Evolutionary conservation across 139 green algal species (phyloP), one percentile per base, ranked within the genome.

Genomic region (Tetraselmis chui): DNA sequence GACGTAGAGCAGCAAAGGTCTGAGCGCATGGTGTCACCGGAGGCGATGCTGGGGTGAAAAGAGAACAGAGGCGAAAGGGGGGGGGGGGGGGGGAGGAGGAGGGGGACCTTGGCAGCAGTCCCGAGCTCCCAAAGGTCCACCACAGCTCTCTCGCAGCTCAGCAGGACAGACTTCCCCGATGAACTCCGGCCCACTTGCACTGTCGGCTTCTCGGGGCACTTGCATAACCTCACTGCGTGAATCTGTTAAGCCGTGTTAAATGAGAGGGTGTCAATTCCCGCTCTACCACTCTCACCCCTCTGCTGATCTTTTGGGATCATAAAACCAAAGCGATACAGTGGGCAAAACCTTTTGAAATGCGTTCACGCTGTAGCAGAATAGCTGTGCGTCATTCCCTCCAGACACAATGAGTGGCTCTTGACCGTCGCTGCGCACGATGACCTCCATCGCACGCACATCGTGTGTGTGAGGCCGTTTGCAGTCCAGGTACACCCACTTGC

Each of bases 391-490:
- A 30, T 94, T 93, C 28, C 94, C 93, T 22, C 92, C 95, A 18
- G 88, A 93, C 11, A 96, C 75, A 81, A 98, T 89, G 45, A 94
- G 83, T 0, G 83, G 75, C 0, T 75, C 81, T 0, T 59, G 45
- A 5, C 18, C 45, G 45, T 5, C 11, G 45, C 45, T 18, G 45
- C 45, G 45, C 45, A 67, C 45, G 11, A 67, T 18, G 11, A 67
- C 11, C 45, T 67, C 87, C 82, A 98, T 81, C 24, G 92, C 87
- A 2, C 93, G 87, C 78, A 97, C 93, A 80, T 98, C 95, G 85
- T 98, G 94, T 0, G 89, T 93, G 91, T 98, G 95, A 0, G 94
- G 89, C 1, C 91, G 86, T 86, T 96, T 95, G 79, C 87, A 87
- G 30, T 92, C 87, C 1, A 95, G 82, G 86, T 92, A 95, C 22